Conservation (phyloP, 2,329 filamentous ascomycete species). For the Pezicula carpinea region DNA sequence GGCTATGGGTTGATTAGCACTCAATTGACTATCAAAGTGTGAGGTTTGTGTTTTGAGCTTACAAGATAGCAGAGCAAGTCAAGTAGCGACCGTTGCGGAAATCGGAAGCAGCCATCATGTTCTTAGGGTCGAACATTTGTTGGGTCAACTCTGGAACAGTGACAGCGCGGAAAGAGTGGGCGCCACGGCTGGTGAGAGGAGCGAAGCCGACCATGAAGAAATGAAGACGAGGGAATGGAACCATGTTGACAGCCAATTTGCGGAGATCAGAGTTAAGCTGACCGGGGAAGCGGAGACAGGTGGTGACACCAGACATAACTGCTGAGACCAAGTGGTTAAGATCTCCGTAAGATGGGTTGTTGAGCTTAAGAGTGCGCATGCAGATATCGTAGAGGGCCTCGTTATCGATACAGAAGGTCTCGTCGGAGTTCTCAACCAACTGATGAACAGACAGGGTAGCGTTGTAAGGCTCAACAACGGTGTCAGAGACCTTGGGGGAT, state of each 20-base stretch:
- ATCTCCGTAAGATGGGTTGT: conserved; percentile 97
- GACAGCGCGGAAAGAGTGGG: conserved; percentile 94
- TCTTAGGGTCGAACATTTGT: conserved; percentile 99
- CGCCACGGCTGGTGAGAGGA: conserved; percentile 88
- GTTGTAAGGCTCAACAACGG: conserved; percentile 99
- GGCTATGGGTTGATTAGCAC: conserved; percentile 49
- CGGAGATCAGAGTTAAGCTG: conserved; percentile 99
- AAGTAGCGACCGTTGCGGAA: conserved; percentile 99
- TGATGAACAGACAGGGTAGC: conserved; percentile 98
- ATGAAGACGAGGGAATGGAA: conserved; percentile 99
- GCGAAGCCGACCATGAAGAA: conserved; percentile 99
- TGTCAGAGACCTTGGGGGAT: conserved; percentile 99
- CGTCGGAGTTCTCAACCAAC: conserved; percentile 99
- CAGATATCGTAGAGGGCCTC: conserved; percentile 99
- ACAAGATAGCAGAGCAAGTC: conserved; percentile 97
- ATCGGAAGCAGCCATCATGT: conserved; percentile 99
- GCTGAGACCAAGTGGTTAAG: conserved; percentile 99
- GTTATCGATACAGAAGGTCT: conserved; percentile 99
- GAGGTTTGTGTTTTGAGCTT: conserved; percentile 12
- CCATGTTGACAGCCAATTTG: conserved; percentile 99
- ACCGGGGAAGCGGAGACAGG: conserved; percentile 97
- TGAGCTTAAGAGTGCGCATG: conserved; percentile 99
- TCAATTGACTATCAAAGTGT: conserved; percentile 3
- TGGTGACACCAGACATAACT: conserved; percentile 99
- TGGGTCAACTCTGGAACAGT: conserved; percentile 97